Conservation (phyloP, 2,329 filamentous ascomycete genomes). For the Elsinoe ampelina region DNA sequence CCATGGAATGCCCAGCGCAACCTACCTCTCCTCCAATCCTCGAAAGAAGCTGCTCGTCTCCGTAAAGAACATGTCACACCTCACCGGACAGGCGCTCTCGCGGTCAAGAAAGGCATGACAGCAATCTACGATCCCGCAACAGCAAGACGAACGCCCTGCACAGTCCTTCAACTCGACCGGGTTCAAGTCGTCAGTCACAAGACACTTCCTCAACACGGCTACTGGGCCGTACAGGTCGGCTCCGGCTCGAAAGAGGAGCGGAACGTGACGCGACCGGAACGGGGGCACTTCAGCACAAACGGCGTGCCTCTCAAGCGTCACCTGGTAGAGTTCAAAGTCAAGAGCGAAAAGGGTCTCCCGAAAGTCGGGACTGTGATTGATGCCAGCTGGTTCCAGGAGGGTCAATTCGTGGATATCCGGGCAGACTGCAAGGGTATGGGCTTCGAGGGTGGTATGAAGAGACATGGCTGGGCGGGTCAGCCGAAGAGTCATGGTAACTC, state of each 20-base stretch:
- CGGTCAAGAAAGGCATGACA: conserved; percentile 92
- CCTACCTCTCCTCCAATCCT: conserved; percentile 45
- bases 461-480: conserved; percentile 82
- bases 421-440: conserved; percentile 78
- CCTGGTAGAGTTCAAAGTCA: conserved; percentile 80
- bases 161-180: conserved; percentile 84
- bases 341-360: conserved; percentile 60
- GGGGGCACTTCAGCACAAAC: conserved; percentile 80
- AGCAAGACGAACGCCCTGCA: conserved; percentile 72
- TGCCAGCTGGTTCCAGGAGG: conserved; percentile 84
- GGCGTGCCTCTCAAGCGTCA: conserved; percentile 75
- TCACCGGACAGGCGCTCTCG: conserved; percentile 70
- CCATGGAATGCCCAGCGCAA: conserved; percentile 46
- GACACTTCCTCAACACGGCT: conserved; percentile 70
- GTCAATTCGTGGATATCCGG: conserved; percentile 81
- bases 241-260: conserved; percentile 61
- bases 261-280: conserved; percentile 71
- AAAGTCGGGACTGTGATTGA: conserved; percentile 65
- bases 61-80: conserved; percentile 51
- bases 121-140: conserved; percentile 71
- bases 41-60: conserved; percentile 49
- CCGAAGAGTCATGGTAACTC: conserved; percentile 91
- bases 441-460: conserved; percentile 97
- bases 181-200: conserved; percentile 86
- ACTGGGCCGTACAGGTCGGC: conserved; percentile 89